Base-by-base conservation (phyloP, 2,329 filamentous ascomycete genomes). In the Talaromyces funiculosus region DNA sequence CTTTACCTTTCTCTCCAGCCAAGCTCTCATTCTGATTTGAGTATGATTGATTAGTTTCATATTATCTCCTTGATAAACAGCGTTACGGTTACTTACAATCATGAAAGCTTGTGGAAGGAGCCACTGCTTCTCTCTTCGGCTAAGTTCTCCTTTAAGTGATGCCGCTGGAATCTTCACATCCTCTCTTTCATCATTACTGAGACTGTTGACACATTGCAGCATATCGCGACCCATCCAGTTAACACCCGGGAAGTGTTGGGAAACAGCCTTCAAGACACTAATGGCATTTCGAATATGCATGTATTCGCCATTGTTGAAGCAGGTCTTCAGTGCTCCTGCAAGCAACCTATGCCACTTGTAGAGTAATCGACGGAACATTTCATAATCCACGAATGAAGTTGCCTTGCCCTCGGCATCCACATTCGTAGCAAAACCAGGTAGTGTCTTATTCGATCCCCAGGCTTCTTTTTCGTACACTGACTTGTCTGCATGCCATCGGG, bases 201-300 rank as follows among this genome's bases (percentile, higher is more conserved):
- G 66, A 18, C 70, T 68, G 53, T 77, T 77, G 54, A 81, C 75
- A 56, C 73, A 73, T 4, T 67, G 71, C 45, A 76, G 68, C 68
- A 80, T 75, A 56, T 75, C 71, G 18, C 70, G 69, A 35, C 90
- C 94, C 82, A 96, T 93, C 73, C 91, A 94, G 69, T 96, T 91
- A 61, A 97, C 85, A 16, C 87, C 88, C 3, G 94, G 95, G 81
- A 96, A 99, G 68, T 86, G 83, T 55, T 91, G 86, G 24, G 90
- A 84, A 53, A 96, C 82, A 10, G 85, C 83, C 71, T 94, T 95
- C 62, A 99, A 81, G 3, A 97, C 82, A 61, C 89, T 94, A 66
- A 97, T 95, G 47, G 92, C 91, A 72, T 99, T 99, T 59, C 93
- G 87, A 71, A 97, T 96, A 73, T 97, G 92, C 89, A 97, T 97